Evolutionary conservation across 176 grass and related monocot species (phyloP).

Genomic region (Coix lacrymajobi): DNA sequence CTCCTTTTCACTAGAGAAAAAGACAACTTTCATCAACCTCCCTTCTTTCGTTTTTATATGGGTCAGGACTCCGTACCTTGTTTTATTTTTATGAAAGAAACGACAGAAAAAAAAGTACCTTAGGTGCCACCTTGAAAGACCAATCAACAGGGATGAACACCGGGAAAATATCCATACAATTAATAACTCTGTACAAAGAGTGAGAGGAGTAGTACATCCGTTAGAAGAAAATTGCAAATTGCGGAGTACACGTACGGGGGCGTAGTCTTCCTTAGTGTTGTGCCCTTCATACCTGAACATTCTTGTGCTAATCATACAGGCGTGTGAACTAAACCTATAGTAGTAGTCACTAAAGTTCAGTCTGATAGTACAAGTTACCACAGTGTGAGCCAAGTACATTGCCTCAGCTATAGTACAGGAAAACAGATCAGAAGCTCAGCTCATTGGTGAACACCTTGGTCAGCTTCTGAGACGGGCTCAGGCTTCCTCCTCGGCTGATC

Average conservation of each 20-base stretch:
- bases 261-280: not conserved
- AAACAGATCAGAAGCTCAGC: constrained; percentile 16
- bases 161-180: not conserved
- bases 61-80: not conserved
- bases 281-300: not conserved
- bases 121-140: not conserved
- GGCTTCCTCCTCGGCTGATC: constrained; percentile 58
- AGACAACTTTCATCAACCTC: too few species aligned
- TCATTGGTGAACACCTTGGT: constrained; percentile 38
- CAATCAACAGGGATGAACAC: not conserved
- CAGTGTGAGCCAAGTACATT: not conserved
- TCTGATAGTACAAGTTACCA: constrained; percentile 11
- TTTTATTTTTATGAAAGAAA: not conserved
- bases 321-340: not conserved
- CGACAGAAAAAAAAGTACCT: not conserved
- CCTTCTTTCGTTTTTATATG: too few species aligned
- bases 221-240: not conserved
- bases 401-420: not conserved
- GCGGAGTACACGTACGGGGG: not conserved
- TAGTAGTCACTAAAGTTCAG: not conserved
- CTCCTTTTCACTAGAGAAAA: too few species aligned
- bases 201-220: not conserved
- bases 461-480: constrained; percentile 66
- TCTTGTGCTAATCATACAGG: not conserved
- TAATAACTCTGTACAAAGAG: not conserved